Conservation (phyloP, 1,284 basidiomycete genomes). For the Melampsora larici-populina region DNA sequence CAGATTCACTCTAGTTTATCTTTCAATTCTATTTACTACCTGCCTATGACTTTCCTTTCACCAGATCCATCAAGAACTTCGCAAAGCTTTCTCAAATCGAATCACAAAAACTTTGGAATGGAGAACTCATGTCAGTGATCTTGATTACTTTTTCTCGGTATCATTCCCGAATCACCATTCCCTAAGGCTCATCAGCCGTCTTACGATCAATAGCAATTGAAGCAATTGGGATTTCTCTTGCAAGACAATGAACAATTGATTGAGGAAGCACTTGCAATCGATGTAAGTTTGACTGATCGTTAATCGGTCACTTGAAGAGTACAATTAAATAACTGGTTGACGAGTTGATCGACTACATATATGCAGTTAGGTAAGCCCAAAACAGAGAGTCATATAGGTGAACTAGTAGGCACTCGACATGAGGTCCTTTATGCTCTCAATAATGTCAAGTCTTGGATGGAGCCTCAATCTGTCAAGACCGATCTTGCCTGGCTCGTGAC, state of each 20-base stretch:
- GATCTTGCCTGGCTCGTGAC: constrained; percentile 52
- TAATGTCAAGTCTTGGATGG: constrained; percentile 54
- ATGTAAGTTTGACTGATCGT: constrained; percentile 43
- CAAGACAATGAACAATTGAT: constrained; percentile 53
- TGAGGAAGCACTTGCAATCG: constrained; percentile 50
- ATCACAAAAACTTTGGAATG: constrained; percentile 35
- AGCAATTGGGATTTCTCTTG: constrained; percentile 52
- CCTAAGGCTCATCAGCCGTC: not conserved
- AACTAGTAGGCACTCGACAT: constrained; percentile 52
- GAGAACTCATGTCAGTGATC: constrained; percentile 35
- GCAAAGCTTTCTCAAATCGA: constrained; percentile 4
- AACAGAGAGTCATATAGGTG: constrained; percentile 53
- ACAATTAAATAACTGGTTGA: too few species aligned
- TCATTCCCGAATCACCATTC: not conserved
- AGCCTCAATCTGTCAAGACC: constrained; percentile 50
- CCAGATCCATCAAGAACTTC: constrained; percentile 21
- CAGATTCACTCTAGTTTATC: not conserved
- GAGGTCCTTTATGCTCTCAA: constrained; percentile 52
- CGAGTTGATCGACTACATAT: not conserved
- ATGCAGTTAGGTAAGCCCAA: constrained; percentile 51
- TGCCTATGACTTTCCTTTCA: not conserved
- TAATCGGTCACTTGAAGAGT: not conserved
- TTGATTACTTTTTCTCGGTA: not conserved
- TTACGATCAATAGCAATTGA: constrained; percentile 49
- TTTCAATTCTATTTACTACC: not conserved